Percentiles rank a stretch among this genome's conserved stretches.
These are phyloP conservation scores for Candida schatavii DNA, from an alignment of 805 yeast species.

Conservation along the genomic window DNA sequence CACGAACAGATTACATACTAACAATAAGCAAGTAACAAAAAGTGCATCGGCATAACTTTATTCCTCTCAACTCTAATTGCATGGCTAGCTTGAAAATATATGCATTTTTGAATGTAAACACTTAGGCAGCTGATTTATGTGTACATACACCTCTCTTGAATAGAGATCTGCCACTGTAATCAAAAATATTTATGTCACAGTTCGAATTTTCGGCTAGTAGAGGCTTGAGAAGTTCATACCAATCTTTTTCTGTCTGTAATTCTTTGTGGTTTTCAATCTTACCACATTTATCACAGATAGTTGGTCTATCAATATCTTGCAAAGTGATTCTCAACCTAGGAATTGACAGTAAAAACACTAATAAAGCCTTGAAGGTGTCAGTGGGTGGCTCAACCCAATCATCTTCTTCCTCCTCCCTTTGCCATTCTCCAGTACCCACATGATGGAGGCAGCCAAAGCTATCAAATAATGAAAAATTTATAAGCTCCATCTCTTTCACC, in stretches of 20 bases:
- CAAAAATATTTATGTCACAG: constrained; percentile 8
- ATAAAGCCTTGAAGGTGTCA: constrained; percentile 21
- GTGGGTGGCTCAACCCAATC: constrained; percentile 19
- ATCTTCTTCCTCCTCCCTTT: constrained; percentile 12
- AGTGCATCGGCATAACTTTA: no score
- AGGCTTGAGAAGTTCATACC: constrained; percentile 20
- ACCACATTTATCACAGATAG: constrained; percentile 3
- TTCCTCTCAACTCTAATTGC: no score
- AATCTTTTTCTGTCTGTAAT: constrained; percentile 8
- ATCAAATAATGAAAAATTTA: constrained; percentile 30
- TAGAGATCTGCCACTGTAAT: constrained; percentile 3
- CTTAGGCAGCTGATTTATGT: background rate
- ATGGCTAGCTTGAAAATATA: background rate
- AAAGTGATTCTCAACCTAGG: constrained; percentile 21
- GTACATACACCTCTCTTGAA: constrained; percentile 2
- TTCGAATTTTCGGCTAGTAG: constrained; percentile 9
- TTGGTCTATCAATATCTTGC: constrained; percentile 14
- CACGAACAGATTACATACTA: constrained; percentile 19
- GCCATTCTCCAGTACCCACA: constrained; percentile 12
- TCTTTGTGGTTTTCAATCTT: constrained; percentile 9
- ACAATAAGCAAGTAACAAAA: constrained; percentile 1
- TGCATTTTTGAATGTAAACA: background rate
- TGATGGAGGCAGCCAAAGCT: constrained; percentile 13
- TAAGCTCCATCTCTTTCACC: constrained; percentile 23
- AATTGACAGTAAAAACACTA: constrained; percentile 11